Evolutionary conservation across 306 rosid genomes (phyloP), one percentile per base, ranked within the genome.

Genomic region (Canavalia gladiata): DNA sequence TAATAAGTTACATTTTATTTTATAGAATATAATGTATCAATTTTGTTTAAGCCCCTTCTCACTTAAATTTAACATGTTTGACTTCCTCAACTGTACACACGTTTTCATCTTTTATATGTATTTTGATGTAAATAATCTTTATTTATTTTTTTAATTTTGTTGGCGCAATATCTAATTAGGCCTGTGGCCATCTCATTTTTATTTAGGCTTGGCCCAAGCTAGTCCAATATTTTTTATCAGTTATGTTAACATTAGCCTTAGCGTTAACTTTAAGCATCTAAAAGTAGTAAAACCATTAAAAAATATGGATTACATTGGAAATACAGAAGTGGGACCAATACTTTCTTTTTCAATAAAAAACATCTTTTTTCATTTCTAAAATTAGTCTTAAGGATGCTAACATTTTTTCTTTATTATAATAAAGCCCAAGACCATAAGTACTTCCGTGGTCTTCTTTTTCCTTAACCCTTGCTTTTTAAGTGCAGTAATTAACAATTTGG

Each of bases 401-500:
- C 25, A 18, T 18, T n/a, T 52, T 72, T 25, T 74, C 50, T 42
- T 30, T 30, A 37, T 52, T 31, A 43, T 60, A 41, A 39, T 60
- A 52, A 77, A 51, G 45, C 59, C 11, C 25, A 69, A 59, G 49
- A 29, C 59, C 45, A 74, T 45, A 7, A n/a, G 43, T 63, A 55
- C 47, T 4, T 45, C 8, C 58, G 46, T 8, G 58, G 31, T 18
- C 75, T 62, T 76, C 54, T 43, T 50, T 72, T 76, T 64, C 25
- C 60, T 63, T 55, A 39, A 33, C 11, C 50, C 59, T 45, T 76
- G 39, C 58, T 37, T 37, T 74, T 68, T 49, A 51, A 66, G 56
- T 76, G 55, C 70, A 0, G 45, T 70, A 41, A 35, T 12, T 59
- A 60, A 29, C 52, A 58, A 60, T 50, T 78, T 82, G 78, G 59